phyloP scores from a whole-genome alignment of 2,329 filamentous ascomycete species.

The Colletotrichum liriopes region DNA sequence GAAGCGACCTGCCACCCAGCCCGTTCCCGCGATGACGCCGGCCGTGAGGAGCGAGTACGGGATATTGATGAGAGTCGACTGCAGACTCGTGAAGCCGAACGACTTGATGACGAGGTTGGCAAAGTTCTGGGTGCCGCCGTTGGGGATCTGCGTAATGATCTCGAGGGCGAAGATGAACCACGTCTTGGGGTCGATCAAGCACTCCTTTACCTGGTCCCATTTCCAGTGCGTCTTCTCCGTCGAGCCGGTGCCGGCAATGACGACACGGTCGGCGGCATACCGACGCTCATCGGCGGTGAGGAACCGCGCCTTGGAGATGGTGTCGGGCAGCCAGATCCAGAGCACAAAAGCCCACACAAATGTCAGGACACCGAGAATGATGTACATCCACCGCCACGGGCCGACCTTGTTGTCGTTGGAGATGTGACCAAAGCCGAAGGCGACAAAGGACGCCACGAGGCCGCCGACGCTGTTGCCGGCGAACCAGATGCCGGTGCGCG shows the following conservation, averaged over 20 bases:
- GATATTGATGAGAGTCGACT: constrained; percentile 72
- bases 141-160: constrained; percentile 71
- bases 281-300: constrained; percentile 67
- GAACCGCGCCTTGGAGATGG: constrained; percentile 70
- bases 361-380: constrained; percentile 66
- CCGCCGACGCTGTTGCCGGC: constrained; percentile 66
- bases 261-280: constrained; percentile 63
- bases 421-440: constrained; percentile 71
- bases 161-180: constrained; percentile 72
- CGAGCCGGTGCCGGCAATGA: constrained; percentile 66
- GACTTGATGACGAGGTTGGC: constrained; percentile 70
- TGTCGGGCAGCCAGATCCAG: constrained; percentile 66
- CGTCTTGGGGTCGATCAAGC: constrained; percentile 71
- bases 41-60: constrained; percentile 70
- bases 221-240: constrained; percentile 65
- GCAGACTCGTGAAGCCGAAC: constrained; percentile 69
- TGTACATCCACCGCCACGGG: constrained; percentile 73
- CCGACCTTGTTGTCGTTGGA: constrained; percentile 57
- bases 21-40: constrained; percentile 62
- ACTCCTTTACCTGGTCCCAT: constrained; percentile 68
- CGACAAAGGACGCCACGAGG: constrained; percentile 64
- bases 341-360: constrained; percentile 67
- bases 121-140: constrained; percentile 74
- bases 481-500: constrained; percentile 71
- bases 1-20: constrained; percentile 67